Conservation (phyloP, 129 eudicot genomes). For the Centrapalus pauciflorus region DNA sequence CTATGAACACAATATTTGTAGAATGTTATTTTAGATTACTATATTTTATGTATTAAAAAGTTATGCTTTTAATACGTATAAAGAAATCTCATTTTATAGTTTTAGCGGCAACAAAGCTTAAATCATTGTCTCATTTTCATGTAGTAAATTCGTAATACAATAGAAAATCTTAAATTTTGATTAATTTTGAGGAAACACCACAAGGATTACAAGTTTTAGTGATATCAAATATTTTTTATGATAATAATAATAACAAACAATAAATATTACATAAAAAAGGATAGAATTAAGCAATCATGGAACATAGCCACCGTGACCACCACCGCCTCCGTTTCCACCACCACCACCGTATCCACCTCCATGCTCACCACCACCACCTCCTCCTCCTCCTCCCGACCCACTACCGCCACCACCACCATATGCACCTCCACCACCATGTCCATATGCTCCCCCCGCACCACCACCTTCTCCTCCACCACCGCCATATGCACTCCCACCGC, state of each 20-base stretch:
- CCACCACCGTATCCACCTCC: slow-evolving; percentile 18
- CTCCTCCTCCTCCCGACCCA: too few relatives aligned
- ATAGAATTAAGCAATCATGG: slow-evolving; percentile 23
- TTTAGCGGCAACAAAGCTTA: too few relatives aligned
- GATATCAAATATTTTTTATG: neutral
- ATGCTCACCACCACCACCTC: slow-evolving; percentile 26
- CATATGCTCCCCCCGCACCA: slow-evolving; percentile 23
- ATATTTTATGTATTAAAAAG: too few relatives aligned
- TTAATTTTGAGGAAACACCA: neutral
- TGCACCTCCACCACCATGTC: slow-evolving; percentile 13
- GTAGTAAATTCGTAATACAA: too few relatives aligned
- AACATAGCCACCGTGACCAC: slow-evolving; percentile 43
- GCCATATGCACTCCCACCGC: slow-evolving; percentile 32
- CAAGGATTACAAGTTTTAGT: neutral
- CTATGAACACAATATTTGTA: too few relatives aligned
- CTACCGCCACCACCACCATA: slow-evolving; percentile 34
- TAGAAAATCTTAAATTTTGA: too few relatives aligned
- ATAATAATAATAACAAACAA: neutral
- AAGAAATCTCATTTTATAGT: too few relatives aligned
- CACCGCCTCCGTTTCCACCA: slow-evolving; percentile 31
- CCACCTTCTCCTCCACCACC: slow-evolving; percentile 35
- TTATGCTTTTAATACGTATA: too few relatives aligned
- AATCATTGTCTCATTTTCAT: too few relatives aligned
- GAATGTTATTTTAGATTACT: too few relatives aligned
- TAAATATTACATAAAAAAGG: neutral